Base-by-base conservation (phyloP, 116 monocot genomes). In the Papilionanthe hybrid region DNA sequence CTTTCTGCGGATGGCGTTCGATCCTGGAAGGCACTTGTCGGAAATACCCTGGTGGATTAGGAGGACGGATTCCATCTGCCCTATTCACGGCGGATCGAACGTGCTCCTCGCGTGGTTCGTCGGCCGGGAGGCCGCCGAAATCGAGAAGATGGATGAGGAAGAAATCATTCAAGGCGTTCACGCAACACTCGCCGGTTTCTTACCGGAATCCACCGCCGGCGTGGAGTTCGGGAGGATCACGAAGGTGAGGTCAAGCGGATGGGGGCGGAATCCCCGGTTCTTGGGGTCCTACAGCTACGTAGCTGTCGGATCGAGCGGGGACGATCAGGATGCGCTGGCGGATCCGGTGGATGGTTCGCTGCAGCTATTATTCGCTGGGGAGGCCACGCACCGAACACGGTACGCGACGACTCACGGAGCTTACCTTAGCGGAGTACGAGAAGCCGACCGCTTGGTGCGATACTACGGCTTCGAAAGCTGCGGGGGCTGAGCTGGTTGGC, bases 251-350 rank as follows among this genome's bases (percentile, higher is more conserved):
- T 42, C 84, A 85, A 92, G 86, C 84, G 37, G 23, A 60, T 95
- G 94, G 94, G 89, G 83, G 15, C 82, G 48, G 32, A 81, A 95
- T 68, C 87, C 90, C 27, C 81, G 92, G 78, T 95, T 95, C 80
- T 9, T 88, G 32, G 94, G 92, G n/a, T 92, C 94, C 9, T 94
- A 94, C 86, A 95, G 92, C 85, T 95, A 87, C 82, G 92, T 95
- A 65, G 90, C 90, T 15, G 86, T 88, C 49, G 94, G 90, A 78
- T 92, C 92, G 25, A 90, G 90, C 81, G 94, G 90, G 42, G 87
- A 87, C 30, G 94, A 95, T 78, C 84, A 89, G 55, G 94, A 95
- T 82, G 79, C 72, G 81, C 92, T 95, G 87, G 94, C 94, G 0
- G 89, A 88, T 53, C 65, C 94, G 90, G 75, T 74, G 80, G 56